Percentiles rank a stretch among this genome's conserved stretches.
phyloP scores from a whole-genome alignment of 192 early-diverging fungal species.

The Piromyces sp. region DNA sequence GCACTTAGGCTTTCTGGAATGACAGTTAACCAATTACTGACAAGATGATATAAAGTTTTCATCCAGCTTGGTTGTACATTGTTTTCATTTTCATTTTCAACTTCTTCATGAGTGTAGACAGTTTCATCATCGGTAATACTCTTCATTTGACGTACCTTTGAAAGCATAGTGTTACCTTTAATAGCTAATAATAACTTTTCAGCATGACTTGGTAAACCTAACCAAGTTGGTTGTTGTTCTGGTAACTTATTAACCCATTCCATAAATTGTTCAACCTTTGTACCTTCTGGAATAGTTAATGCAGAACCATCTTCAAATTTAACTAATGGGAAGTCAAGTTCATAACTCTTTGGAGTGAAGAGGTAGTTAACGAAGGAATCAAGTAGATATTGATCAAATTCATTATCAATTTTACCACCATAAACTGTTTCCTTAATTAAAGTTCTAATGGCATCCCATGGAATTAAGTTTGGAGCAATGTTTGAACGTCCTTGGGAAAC shows the following conservation, averaged over 20 bases:
- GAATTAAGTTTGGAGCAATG: constrained; percentile 83
- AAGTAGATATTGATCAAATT: constrained; percentile 70
- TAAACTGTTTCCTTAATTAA: constrained; percentile 81
- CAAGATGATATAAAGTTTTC: constrained; percentile 32
- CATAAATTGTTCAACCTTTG: constrained; percentile 63
- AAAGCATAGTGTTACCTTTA: constrained; percentile 66
- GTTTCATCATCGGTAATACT: constrained; percentile 52
- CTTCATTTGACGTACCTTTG: constrained; percentile 71
- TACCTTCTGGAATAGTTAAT: constrained; percentile 72
- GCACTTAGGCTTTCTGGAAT: constrained; percentile 26
- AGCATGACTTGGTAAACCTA: constrained; percentile 83
- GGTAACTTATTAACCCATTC: constrained; percentile 76
- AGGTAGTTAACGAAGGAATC: constrained; percentile 68
- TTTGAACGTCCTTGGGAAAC: constrained; percentile 66
- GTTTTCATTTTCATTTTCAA: constrained; percentile 3
- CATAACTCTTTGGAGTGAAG: constrained; percentile 63
- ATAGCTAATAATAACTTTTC: constrained; percentile 72
- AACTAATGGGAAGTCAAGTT: constrained; percentile 63
- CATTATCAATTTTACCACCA: constrained; percentile 91
- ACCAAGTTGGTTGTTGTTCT: constrained; percentile 86
- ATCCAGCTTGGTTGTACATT: constrained; percentile 55
- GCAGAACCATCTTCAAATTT: constrained; percentile 8
- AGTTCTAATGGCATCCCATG: constrained; percentile 81
- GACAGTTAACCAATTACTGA: constrained; percentile 32
- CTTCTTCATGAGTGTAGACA: constrained; percentile 7